Base-by-base conservation (phyloP, 2,329 filamentous ascomycete species). In the Podosphaera xanthii region DNA sequence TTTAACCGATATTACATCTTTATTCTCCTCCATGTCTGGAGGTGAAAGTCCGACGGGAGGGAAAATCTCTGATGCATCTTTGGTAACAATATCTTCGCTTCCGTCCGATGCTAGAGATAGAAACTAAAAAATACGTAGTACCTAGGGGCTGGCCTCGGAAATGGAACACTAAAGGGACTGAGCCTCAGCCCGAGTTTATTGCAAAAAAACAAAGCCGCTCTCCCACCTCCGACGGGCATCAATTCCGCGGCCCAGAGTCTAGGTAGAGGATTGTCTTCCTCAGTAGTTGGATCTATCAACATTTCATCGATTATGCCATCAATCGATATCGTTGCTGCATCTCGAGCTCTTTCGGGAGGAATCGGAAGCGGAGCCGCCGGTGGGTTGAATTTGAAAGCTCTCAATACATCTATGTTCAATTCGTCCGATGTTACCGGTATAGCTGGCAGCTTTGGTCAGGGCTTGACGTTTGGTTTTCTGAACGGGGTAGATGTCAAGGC, bases 361-460 rank as follows among this genome's bases (percentile, higher is more conserved):
- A 44, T 62, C 8, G 61, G 61, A 38, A 59, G 57, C 36, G 61
- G 61, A 35, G 60, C 61, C 8, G 58, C 61, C 14, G 38, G 52
- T 8, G 59, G 60, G 3, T 35, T 63, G 33, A 53, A 58, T 6
- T 40, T 63, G 7, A 60, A 61, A 57, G 35, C 46, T 6, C 34
- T 44, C 4, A 38, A 58, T 10, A 35, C 55, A n/a, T 58, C 38
- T 6, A 48, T 54, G 31, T 55, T 54, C 38, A 44, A 42, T 31
- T 14, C 49, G 5, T 56, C 52, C 48, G 59, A 60, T 50, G 36
- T 35, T 12, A 48, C 57, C 30, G 61, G 61, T 48, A 36, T 62
- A 10, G 61, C 58, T 34, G 61, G 61, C 3, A 61, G 59, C 50
- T 49, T 62, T 54, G 61, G 58, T 8, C 57, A 60, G 58, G 60